Evolutionary conservation across 345 rosid genomes (phyloP), one percentile per base, ranked within the genome.

Genomic region (Noccaea caerulescens): DNA sequence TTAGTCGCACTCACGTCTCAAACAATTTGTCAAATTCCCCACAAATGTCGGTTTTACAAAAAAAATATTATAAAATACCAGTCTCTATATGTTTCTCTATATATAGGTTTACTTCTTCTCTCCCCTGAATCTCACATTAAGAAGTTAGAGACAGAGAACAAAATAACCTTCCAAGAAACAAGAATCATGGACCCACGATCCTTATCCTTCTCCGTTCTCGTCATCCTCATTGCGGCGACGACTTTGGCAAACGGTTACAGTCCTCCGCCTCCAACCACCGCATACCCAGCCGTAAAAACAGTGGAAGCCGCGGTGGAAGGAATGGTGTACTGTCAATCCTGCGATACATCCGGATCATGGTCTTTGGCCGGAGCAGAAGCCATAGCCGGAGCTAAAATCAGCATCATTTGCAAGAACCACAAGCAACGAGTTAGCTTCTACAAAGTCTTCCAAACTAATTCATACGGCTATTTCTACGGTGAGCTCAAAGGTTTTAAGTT

Each of bases 251-350:
- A 80, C 64, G 82, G 60, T 60, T 75, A 60, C 64, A 32, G 56
- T 39, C 63, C 72, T 37, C 34, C 71, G 2, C 76, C 72, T 20
- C 39, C 67, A 13, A 77, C 68, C 58, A 62, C 83, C 49, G 43
- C 14, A 41, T 79, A 68, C 47, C 72, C 83, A 23, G 45, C 46
- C 30, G 82, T 47, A 47, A 84, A 72, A 78, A 64, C 75, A 44
- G 68, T 70, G 25, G 86, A 82, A 18, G 89, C 86, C 3, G 85
- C 79, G 18, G 85, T 93, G 7, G 97, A 90, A 81, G 98, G 97
- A 50, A 82, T 83, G 76, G 96, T 93, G 30, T 93, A 90, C 55
- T 90, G 96, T 77, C 98, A 93, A 73, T 71, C 87, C 74, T 90
- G 97, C 62, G 77, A 84, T 20, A 56, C 82, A 18, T 77, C 9